Percentiles rank a stretch among this genome's conserved stretches.
phyloP scores from a whole-genome alignment of 1,284 basidiomycete genomes.

The Fereydounia khargensis region DNA sequence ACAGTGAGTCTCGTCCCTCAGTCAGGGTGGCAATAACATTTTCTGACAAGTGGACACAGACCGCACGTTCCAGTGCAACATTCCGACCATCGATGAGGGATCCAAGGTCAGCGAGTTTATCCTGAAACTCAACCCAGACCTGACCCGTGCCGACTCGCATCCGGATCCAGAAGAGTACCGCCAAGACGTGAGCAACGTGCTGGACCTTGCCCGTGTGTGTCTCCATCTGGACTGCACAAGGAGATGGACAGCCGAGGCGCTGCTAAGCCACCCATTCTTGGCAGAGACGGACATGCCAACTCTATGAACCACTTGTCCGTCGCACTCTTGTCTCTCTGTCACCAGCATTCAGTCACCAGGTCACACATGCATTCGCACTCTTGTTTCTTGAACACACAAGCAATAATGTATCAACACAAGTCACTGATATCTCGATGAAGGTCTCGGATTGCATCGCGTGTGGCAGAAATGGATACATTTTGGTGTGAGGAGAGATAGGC shows the following conservation, averaged over 20 bases:
- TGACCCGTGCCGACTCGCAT: conserved; percentile 32
- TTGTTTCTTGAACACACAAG: too few species aligned
- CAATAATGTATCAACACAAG: too few species aligned
- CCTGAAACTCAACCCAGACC: conserved; percentile 39
- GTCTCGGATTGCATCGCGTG: too few species aligned
- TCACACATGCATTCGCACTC: too few species aligned
- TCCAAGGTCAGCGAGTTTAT: conserved; percentile 46
- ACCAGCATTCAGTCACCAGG: too few species aligned
- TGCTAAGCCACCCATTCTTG: conserved; percentile 49
- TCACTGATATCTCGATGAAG: too few species aligned
- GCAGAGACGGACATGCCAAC: too few species aligned
- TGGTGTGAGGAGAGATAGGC: too few species aligned
- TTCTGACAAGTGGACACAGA: conserved; percentile 9
- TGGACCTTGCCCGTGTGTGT: conserved; percentile 46
- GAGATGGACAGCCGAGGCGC: conserved; percentile 40
- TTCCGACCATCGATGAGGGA: conserved; percentile 31
- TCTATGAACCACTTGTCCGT: too few species aligned
- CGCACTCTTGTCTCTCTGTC: too few species aligned
- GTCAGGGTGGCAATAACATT: not conserved
- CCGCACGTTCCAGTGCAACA: conserved; percentile 48
- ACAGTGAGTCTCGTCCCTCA: conserved; percentile 73
- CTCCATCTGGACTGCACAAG: conserved; percentile 50
- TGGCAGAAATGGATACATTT: too few species aligned
- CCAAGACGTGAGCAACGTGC: conserved; percentile 39
- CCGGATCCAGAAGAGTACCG: conserved; percentile 41